phyloP scores from a whole-genome alignment of 2,329 filamentous ascomycete genomes.

The Cladorrhinum sp. region DNA sequence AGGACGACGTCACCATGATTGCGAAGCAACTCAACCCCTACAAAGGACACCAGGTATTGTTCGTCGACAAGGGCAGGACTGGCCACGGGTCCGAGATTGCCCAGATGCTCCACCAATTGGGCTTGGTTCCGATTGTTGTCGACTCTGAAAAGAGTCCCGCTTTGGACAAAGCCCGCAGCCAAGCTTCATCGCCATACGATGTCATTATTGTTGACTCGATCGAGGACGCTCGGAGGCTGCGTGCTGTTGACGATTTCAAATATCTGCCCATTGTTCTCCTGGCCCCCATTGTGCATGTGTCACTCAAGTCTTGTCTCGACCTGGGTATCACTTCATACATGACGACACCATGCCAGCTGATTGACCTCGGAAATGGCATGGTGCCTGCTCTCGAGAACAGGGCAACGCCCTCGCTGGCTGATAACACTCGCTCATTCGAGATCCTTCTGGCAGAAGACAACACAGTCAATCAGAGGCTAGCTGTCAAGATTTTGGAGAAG shows the following conservation, averaged over 20 bases:
- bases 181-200: constrained; percentile 69
- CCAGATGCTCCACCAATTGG: constrained; percentile 72
- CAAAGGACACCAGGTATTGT: constrained; percentile 85
- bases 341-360: constrained; percentile 92
- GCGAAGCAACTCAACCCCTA: constrained; percentile 86
- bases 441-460: constrained; percentile 97
- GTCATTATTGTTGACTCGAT: constrained; percentile 95
- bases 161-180: constrained; percentile 49
- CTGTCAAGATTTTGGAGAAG: constrained; percentile 95
- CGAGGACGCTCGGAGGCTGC: constrained; percentile 78
- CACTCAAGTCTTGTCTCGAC: constrained; percentile 88
- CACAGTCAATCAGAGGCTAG: constrained; percentile 91
- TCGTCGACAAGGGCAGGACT: constrained; percentile 88
- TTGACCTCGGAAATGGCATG: constrained; percentile 94
- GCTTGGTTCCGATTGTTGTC: constrained; percentile 80
- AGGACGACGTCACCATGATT: constrained; percentile 73
- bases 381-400: constrained; percentile 91
- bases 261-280: constrained; percentile 94
- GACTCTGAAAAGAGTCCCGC: constrained; percentile 67
- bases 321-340: constrained; percentile 98
- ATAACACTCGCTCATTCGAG: constrained; percentile 93
- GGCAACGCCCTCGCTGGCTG: constrained; percentile 84
- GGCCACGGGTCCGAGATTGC: constrained; percentile 72
- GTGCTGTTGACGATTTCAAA: constrained; percentile 92
- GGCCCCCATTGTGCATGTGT: constrained; percentile 85